Evolutionary conservation across 805 yeast species (phyloP).

Genomic region (Sungouiella blattae): DNA sequence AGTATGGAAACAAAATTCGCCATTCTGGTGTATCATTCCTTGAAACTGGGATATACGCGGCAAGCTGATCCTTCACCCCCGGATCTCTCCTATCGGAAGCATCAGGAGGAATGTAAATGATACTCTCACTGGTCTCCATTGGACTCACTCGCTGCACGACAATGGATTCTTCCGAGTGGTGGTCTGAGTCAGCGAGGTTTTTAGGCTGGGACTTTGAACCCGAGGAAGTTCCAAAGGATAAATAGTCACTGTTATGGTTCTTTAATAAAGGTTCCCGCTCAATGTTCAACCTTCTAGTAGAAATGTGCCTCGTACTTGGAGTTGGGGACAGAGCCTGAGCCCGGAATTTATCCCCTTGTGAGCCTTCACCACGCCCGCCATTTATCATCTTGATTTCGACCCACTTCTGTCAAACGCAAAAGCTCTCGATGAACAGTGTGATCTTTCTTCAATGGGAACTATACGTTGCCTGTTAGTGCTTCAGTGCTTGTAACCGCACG

Average conservation of each 20-base stretch:
- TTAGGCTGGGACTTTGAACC: not conserved
- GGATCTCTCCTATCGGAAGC: not conserved
- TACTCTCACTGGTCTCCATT: too few species aligned
- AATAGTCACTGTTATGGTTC: constrained; percentile 1
- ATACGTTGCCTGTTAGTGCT: too few species aligned
- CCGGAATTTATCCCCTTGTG: too few species aligned
- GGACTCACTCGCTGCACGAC: not conserved
- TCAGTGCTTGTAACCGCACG: too few species aligned
- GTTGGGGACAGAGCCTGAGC: constrained; percentile 3
- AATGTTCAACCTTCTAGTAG: constrained; percentile 17
- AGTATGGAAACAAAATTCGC: constrained; percentile 49
- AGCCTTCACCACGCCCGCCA: too few species aligned
- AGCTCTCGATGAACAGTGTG: too few species aligned
- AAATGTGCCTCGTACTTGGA: constrained; percentile 11
- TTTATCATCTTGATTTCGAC: too few species aligned
- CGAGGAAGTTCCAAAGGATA: constrained; percentile 2
- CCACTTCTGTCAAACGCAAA: too few species aligned
- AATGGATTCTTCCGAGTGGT: constrained; percentile 4
- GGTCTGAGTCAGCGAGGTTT: constrained; percentile 3
- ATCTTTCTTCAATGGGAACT: too few species aligned
- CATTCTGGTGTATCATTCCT: constrained; percentile 12
- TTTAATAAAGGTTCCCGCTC: constrained; percentile 12
- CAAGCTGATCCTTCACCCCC: not conserved
- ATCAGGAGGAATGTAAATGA: too few species aligned
- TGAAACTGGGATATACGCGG: not conserved